Percentiles rank a stretch among this genome's conserved stretches.
phyloP scores from a whole-genome alignment of 768 basidiomycete genomes.

The Trametes cinnabarina region DNA sequence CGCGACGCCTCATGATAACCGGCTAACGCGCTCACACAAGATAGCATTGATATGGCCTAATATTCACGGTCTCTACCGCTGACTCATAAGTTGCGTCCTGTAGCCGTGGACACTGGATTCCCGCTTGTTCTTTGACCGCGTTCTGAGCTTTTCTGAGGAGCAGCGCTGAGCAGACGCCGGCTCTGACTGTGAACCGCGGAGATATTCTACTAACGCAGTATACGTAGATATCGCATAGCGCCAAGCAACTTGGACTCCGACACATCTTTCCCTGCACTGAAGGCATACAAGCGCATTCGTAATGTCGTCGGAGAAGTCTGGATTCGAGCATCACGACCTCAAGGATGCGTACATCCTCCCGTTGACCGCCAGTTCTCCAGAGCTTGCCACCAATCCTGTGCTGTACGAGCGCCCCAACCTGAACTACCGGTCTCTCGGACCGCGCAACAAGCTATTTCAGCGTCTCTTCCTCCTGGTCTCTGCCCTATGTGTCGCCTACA shows the following conservation, averaged over 20 bases:
- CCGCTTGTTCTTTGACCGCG: too few species aligned
- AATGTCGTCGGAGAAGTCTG: neutral
- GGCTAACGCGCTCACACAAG: neutral
- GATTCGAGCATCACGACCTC: neutral
- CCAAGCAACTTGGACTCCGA: too few species aligned
- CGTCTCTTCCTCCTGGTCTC: constrained; percentile 1
- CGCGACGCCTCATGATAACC: neutral
- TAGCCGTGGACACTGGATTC: too few species aligned
- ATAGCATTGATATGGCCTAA: neutral
- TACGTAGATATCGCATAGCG: too few species aligned
- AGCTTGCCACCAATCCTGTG: neutral
- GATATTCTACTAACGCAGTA: too few species aligned
- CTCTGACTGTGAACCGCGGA: too few species aligned
- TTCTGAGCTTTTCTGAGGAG: too few species aligned
- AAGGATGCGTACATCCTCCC: neutral
- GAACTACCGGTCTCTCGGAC: too few species aligned
- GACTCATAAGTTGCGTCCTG: neutral
- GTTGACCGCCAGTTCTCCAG: neutral
- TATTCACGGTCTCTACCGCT: neutral
- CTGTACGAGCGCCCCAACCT: neutral
- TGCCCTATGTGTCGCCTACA: neutral
- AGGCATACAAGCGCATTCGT: too few species aligned
- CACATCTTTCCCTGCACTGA: too few species aligned
- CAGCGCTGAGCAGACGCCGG: too few species aligned
- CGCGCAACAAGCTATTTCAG: neutral